These are phyloP conservation scores for Exserohilum turcica DNA, from an alignment of 2,329 filamentous ascomycete genomes.

Conservation along the genomic window DNA sequence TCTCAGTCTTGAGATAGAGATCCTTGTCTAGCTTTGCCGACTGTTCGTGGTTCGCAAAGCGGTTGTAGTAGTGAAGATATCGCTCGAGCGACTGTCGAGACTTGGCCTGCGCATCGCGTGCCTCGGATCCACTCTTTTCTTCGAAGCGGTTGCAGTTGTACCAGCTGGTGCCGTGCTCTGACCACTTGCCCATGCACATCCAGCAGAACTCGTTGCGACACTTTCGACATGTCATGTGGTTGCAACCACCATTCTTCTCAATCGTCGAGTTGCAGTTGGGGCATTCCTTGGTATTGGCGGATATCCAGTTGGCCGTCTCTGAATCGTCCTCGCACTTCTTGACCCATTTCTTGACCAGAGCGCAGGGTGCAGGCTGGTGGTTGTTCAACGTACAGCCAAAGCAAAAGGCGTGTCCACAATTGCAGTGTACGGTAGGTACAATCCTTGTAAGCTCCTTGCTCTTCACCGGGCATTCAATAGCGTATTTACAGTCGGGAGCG, in stretches of 20 bases:
- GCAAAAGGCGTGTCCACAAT: constrained; percentile 86
- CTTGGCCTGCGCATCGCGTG: constrained; percentile 87
- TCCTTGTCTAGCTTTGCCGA: constrained; percentile 96
- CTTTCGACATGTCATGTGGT: constrained; percentile 97
- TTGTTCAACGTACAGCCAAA: constrained; percentile 91
- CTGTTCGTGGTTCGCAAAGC: constrained; percentile 98
- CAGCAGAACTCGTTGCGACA: constrained; percentile 98
- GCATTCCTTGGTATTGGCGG: constrained; percentile 97
- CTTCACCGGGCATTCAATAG: constrained; percentile 85
- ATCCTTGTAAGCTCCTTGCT: constrained; percentile 82
- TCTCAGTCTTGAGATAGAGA: constrained; percentile 93
- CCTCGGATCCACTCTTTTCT: constrained; percentile 90
- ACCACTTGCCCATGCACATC: constrained; percentile 99
- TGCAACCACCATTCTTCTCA: constrained; percentile 97
- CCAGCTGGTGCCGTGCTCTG: constrained; percentile 98
- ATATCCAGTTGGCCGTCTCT: constrained; percentile 99
- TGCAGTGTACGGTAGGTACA: constrained; percentile 87
- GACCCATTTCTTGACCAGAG: constrained; percentile 90
- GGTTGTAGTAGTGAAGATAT: constrained; percentile 99
- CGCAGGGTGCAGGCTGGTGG: constrained; percentile 91
- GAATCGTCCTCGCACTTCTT: constrained; percentile 99
- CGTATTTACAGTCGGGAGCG: constrained; percentile 94
- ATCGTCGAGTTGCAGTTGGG: constrained; percentile 96
- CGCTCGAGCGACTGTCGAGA: constrained; percentile 89
- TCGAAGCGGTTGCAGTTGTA: constrained; percentile 99